Base-by-base conservation (phyloP, 1,284 basidiomycete species). In the Moniliophthora roreri region DNA sequence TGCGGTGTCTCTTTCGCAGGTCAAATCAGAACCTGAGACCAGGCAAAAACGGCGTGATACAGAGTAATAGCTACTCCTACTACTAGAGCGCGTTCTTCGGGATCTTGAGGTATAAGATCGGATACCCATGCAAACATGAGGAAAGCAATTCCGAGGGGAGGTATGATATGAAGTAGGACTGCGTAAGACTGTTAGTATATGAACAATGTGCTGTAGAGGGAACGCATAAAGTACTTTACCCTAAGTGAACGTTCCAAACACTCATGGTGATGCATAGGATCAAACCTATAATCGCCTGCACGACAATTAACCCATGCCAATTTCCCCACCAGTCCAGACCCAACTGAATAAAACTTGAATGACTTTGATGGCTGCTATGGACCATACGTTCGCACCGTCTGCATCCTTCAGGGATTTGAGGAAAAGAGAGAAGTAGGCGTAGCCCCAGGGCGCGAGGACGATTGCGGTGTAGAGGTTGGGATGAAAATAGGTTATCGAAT, bases 231-330 rank as follows among this genome's bases (percentile, higher is more conserved):
- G 28, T 58, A 58, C 37, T 58, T 58, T n/a, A 54, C 57, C 8
- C 51, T 38, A 18, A 53, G 26, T 1, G 57, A 8, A 58, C 57
- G 34, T 51, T 50, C 57, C 57, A 58, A 15, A 58, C 26, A 20
- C 51, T 51, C 57, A 58, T 58, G 10, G 56, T 56, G n/a, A 58
- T 58, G 32, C 54, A 56, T 5, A 54, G 57, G n/a, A 58, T 45
- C 40, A 58, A 40, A 7, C 57, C 57, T 44, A 58, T 58, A 3
- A 52, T 38, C 9, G 57, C 51, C 40, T 58, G 57, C 16, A 47
- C 51, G 20, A 58, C 26, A 37, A 58, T 56, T 5, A 58, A 54
- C 57, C 51, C 53, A 26, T 56, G 52, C 6, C 57, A 40, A 16
- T 51, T 58, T 24, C 50, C 48, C 18, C 56, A 48, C 34, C 37